Evolutionary conservation across 2,329 filamentous ascomycete species (phyloP).

Genomic region (Fusarium nematophilum): DNA sequence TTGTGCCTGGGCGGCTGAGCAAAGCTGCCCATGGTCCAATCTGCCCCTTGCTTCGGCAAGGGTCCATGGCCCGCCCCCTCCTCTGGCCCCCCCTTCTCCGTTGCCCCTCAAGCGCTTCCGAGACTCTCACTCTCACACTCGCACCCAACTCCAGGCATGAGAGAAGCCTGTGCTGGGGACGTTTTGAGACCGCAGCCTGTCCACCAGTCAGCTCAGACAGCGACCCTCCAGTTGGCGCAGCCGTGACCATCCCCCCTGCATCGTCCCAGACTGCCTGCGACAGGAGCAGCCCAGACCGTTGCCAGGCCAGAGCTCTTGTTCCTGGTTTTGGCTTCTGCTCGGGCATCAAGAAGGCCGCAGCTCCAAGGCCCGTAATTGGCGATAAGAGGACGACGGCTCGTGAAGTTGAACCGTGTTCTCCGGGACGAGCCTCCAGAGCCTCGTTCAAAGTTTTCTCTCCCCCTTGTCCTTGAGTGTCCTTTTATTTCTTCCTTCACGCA

Average conservation of each 20-base stretch:
- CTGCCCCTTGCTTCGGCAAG: constrained; percentile 39
- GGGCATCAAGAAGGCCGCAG: constrained; percentile 29
- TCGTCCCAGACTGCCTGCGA: constrained; percentile 21
- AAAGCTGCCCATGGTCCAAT: constrained; percentile 30
- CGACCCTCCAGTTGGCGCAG: constrained; percentile 20
- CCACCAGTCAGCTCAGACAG: constrained; percentile 27
- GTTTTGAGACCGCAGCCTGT: constrained; percentile 21
- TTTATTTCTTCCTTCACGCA: no score
- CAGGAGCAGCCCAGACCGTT: constrained; percentile 11
- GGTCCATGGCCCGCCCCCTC: constrained; percentile 20
- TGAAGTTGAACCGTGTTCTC: constrained; percentile 31
- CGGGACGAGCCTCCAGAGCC: constrained; percentile 12
- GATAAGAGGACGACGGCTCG: constrained; percentile 9
- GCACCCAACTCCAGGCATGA: constrained; percentile 27
- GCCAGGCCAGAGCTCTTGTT: neutral
- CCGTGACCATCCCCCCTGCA: constrained; percentile 24
- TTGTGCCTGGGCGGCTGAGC: constrained; percentile 27
- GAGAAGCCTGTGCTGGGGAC: constrained; percentile 11
- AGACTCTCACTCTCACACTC: no score
- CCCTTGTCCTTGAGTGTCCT: constrained; percentile 6
- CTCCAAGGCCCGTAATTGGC: constrained; percentile 1
- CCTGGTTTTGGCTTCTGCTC: constrained; percentile 21
- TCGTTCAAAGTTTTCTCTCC: constrained; percentile 2
- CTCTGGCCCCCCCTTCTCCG: constrained; percentile 18
- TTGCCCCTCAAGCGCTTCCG: no score